Evolutionary conservation across 2,329 filamentous ascomycete genomes (phyloP).

Genomic region (Cordyceps cicadae): DNA sequence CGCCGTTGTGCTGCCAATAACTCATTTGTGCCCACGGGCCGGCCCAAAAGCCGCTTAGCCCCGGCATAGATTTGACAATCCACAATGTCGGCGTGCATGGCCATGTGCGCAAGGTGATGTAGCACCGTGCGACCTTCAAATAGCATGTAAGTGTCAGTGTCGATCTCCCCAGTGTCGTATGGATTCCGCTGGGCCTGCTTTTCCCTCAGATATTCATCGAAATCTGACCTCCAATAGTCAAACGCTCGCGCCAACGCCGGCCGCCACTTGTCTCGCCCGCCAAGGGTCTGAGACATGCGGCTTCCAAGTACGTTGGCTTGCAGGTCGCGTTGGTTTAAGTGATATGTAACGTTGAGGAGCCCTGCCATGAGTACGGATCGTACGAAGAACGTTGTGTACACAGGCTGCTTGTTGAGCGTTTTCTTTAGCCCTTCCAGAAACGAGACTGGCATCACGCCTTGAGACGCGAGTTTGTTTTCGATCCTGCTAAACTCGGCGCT

Average conservation of each 20-base stretch:
- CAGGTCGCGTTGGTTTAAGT: constrained; percentile 92
- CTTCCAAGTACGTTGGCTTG: constrained; percentile 77
- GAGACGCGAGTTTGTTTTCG: constrained; percentile 69
- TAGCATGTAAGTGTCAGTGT: constrained; percentile 56
- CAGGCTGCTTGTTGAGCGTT: constrained; percentile 75
- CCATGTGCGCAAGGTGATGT: constrained; percentile 93
- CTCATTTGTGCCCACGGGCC: constrained; percentile 75
- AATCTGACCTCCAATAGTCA: constrained; percentile 88
- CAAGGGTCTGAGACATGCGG: constrained; percentile 67
- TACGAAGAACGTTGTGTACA: constrained; percentile 88
- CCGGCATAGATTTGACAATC: constrained; percentile 94
- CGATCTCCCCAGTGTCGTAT: constrained; percentile 45
- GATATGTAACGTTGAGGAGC: constrained; percentile 87
- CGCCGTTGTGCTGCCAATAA: constrained; percentile 69
- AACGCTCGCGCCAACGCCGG: constrained; percentile 78
- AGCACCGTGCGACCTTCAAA: constrained; percentile 85
- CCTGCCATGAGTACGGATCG: constrained; percentile 92
- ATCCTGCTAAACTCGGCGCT: constrained; percentile 78
- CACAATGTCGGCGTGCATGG: constrained; percentile 95
- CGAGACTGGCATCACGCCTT: constrained; percentile 74
- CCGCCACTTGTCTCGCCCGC: constrained; percentile 86
- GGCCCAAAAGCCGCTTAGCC: constrained; percentile 74
- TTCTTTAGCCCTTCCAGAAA: constrained; percentile 89
- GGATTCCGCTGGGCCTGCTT: constrained; percentile 44
- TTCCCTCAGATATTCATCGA: constrained; percentile 70